phyloP scores from a whole-genome alignment of 1,284 basidiomycete genomes.

The Ustilago tritici region DNA sequence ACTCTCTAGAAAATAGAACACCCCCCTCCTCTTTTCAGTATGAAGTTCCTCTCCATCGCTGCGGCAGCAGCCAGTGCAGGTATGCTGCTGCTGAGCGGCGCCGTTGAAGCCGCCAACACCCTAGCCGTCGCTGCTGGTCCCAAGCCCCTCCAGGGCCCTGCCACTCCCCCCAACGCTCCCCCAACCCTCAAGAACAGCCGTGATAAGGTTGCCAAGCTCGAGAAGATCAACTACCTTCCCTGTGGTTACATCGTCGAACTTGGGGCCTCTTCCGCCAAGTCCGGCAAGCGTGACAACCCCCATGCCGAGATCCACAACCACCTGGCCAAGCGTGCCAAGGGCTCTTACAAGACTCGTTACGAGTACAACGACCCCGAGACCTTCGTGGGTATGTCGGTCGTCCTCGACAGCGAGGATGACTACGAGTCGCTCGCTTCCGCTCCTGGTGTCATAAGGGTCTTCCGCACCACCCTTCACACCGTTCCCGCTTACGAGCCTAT shows the following conservation, averaged over 20 bases:
- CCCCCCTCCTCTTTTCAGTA: constrained; percentile 4
- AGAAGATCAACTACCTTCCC: constrained; percentile 38
- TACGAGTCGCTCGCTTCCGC: constrained; percentile 38
- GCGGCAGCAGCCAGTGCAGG: constrained; percentile 40
- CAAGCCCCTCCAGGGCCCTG: constrained; percentile 25
- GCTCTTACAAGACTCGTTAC: constrained; percentile 48
- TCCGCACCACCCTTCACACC: constrained; percentile 41
- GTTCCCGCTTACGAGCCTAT: constrained; percentile 50
- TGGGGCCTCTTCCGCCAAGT: constrained; percentile 24
- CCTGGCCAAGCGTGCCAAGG: constrained; percentile 44
- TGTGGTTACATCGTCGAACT: constrained; percentile 51
- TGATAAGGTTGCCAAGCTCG: constrained; percentile 33
- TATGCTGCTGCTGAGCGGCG: constrained; percentile 29
- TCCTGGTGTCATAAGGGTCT: constrained; percentile 50
- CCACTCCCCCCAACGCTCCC: constrained; percentile 22
- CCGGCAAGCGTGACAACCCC: constrained; percentile 35
- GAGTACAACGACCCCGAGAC: constrained; percentile 50
- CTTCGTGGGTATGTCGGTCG: constrained; percentile 53
- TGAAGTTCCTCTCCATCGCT: constrained; percentile 48
- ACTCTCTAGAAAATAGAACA: neutral
- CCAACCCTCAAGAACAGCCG: constrained; percentile 35
- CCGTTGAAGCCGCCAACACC: constrained; percentile 24
- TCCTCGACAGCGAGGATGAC: constrained; percentile 53
- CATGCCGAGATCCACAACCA: constrained; percentile 49
- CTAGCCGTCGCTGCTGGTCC: constrained; percentile 35